Percentiles rank a stretch among this genome's conserved stretches.
These are phyloP conservation scores for Saccharomyces eubayanus DNA, from an alignment of 805 yeast species.

Conservation along the genomic window DNA sequence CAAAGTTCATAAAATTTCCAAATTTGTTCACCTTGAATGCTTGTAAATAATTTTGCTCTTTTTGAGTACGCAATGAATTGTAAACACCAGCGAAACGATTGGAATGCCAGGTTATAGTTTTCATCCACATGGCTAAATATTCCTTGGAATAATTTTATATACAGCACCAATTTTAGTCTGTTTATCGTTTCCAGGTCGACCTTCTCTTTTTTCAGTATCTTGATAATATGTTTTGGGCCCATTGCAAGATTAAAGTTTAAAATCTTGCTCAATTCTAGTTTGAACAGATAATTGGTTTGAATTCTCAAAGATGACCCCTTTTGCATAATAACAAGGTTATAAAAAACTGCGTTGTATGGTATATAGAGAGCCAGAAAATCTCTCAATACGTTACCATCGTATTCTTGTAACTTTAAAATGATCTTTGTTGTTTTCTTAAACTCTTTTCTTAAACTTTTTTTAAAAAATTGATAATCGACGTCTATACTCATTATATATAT, in stretches of 20 bases:
- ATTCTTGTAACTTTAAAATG: not conserved
- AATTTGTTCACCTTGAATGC: not conserved
- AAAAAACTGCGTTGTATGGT: not conserved
- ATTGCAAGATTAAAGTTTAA: slow-evolving; percentile 17
- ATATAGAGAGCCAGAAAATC: not conserved
- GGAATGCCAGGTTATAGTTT: slow-evolving; percentile 11
- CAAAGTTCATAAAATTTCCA: not conserved
- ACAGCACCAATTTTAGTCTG: not conserved
- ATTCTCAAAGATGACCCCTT: not conserved
- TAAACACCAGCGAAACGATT: slow-evolving; percentile 15
- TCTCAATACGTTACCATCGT: not conserved
- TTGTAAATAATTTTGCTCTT: not conserved
- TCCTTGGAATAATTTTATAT: slow-evolving; percentile 5
- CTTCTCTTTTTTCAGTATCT: slow-evolving; percentile 6
- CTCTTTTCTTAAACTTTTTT: not conserved
- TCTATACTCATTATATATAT: not conserved
- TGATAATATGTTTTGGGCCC: slow-evolving; percentile 15
- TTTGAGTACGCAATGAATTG: slow-evolving; percentile 10
- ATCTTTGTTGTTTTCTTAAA: not conserved
- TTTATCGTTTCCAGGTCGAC: not conserved
- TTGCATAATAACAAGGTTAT: not conserved
- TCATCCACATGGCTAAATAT: slow-evolving; percentile 8
- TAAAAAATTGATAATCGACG: not conserved
- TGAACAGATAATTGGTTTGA: slow-evolving; percentile 2
- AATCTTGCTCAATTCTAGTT: slow-evolving; percentile 9